phyloP scores from a whole-genome alignment of 2,329 filamentous ascomycete genomes.

The Ambrosiella cleistominuta region DNA sequence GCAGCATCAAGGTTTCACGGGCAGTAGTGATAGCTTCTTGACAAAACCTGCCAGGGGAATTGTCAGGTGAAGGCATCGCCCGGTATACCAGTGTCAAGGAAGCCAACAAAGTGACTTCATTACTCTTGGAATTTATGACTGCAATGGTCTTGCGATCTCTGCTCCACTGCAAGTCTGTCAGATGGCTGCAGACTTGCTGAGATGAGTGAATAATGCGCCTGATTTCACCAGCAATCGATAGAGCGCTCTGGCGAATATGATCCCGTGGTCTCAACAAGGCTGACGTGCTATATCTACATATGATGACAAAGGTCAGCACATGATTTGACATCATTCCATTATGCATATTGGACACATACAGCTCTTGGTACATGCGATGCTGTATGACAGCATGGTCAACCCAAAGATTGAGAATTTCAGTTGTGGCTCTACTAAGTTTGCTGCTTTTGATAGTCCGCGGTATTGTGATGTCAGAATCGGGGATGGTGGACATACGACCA shows the following conservation, averaged over 20 bases:
- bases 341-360: constrained; percentile 17
- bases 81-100: constrained; percentile 35
- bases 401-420: constrained; percentile 33
- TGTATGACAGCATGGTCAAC: constrained; percentile 38
- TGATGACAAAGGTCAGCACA: neutral
- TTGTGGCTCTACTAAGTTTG: constrained; percentile 20
- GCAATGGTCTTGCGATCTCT: constrained; percentile 25
- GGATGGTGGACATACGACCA: constrained; percentile 39
- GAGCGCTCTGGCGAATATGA: constrained; percentile 25
- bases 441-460: constrained; percentile 27
- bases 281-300: constrained; percentile 30
- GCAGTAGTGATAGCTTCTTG: constrained; percentile 32
- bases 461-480: constrained; percentile 41
- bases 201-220: constrained; percentile 22
- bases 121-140: constrained; percentile 27
- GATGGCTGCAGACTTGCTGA: constrained; percentile 21
- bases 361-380: constrained; percentile 38
- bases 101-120: constrained; percentile 30
- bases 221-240: constrained; percentile 23
- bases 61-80: constrained; percentile 29
- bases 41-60: constrained; percentile 28
- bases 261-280: constrained; percentile 25
- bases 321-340: neutral
- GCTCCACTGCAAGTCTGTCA: constrained; percentile 22
- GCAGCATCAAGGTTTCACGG: constrained; percentile 29